Conservation (phyloP, 192 early-diverging fungal species). For the Rhizophagus clarus region DNA sequence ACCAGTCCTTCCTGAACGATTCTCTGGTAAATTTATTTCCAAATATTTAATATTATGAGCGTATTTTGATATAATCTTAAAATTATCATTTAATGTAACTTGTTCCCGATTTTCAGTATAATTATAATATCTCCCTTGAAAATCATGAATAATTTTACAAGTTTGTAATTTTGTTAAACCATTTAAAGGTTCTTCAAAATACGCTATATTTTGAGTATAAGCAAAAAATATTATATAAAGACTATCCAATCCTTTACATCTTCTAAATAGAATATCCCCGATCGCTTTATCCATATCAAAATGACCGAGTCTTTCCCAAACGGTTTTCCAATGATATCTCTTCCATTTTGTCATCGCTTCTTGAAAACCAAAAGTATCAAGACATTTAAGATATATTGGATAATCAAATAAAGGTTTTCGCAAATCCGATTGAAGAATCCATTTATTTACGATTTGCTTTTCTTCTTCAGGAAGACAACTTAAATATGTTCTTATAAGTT, state of each 20-base stretch:
- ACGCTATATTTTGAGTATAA: not conserved
- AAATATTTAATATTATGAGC: not conserved
- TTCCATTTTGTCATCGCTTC: not conserved
- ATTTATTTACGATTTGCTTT: not conserved
- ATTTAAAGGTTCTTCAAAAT: not conserved
- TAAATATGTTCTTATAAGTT: not conserved
- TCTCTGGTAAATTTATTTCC: not conserved
- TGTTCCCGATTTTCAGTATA: not conserved
- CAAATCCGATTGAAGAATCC: not conserved
- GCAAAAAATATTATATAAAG: not conserved
- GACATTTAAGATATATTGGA: not conserved
- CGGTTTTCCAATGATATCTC: not conserved
- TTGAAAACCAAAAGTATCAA: not conserved
- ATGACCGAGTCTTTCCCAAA: not conserved
- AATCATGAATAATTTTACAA: not conserved
- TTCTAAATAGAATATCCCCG: not conserved
- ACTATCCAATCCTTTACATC: not conserved
- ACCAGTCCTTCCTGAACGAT: not conserved
- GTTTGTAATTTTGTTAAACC: not conserved
- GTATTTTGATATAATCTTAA: not conserved
- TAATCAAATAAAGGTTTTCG: not conserved
- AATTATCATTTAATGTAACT: not conserved
- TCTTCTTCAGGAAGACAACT: not conserved
- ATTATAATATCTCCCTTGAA: not conserved
- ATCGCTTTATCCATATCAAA: not conserved